phyloP scores from a whole-genome alignment of 2,329 filamentous ascomycete species.

The Beauveria caledonica region DNA sequence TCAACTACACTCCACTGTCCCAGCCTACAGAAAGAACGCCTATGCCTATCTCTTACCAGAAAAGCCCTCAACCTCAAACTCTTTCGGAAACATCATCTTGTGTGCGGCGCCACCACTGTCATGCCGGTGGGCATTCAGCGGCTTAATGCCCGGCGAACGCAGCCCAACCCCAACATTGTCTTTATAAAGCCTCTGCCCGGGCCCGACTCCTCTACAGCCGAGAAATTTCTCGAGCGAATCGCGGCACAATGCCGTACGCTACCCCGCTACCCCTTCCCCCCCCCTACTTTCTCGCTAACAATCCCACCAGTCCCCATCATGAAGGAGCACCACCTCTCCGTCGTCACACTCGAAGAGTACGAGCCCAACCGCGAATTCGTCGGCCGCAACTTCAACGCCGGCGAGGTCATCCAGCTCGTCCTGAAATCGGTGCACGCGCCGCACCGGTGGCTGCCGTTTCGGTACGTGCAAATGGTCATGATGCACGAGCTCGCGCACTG shows the following conservation, averaged over 20 bases:
- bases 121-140: conserved; percentile 77
- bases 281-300: neutral
- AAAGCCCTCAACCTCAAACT: too few species aligned
- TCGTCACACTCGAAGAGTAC: conserved; percentile 72
- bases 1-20: neutral
- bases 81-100: neutral
- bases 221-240: conserved; percentile 66
- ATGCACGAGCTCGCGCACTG: conserved; percentile 87
- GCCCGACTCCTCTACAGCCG: conserved; percentile 51
- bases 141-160: conserved; percentile 64
- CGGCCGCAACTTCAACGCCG: conserved; percentile 84
- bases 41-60: neutral
- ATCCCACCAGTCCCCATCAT: conserved; percentile 52
- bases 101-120: neutral
- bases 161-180: conserved; percentile 69
- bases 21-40: too few species aligned
- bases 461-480: conserved; percentile 90
- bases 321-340: conserved; percentile 54
- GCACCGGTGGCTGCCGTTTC: conserved; percentile 69
- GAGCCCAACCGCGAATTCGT: conserved; percentile 75
- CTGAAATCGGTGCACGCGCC: conserved; percentile 53
- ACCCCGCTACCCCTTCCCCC: neutral
- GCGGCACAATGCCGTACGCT: conserved; percentile 66
- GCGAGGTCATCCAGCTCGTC: conserved; percentile 79
- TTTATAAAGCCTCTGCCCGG: conserved; percentile 77